Evolutionary conservation across 2,329 filamentous ascomycete species (phyloP).

Genomic region (Arthrobotrys pseudoclavata): DNA sequence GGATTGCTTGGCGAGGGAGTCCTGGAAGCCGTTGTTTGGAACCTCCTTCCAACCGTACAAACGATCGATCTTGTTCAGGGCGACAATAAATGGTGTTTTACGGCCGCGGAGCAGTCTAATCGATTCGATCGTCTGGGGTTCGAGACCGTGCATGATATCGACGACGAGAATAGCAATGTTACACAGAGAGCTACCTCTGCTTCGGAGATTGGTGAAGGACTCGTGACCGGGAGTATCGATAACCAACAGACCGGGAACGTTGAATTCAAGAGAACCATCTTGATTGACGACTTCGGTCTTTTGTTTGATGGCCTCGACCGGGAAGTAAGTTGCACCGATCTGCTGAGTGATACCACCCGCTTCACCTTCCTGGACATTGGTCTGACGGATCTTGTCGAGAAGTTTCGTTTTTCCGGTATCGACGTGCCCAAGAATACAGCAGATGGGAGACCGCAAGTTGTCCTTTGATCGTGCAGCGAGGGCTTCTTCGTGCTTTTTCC

Average conservation of each 20-base stretch:
- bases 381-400: slow-evolving; percentile 97
- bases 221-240: slow-evolving; percentile 99
- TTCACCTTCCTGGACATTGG: slow-evolving; percentile 98
- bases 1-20: slow-evolving; percentile 89
- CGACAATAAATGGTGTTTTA: slow-evolving; percentile 98
- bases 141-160: slow-evolving; percentile 99
- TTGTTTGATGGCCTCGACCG: slow-evolving; percentile 88
- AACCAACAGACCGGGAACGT: slow-evolving; percentile 93
- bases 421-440: slow-evolving; percentile 99
- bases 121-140: slow-evolving; percentile 96
- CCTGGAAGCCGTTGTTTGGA: slow-evolving; percentile 97
- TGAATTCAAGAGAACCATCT: slow-evolving; percentile 92
- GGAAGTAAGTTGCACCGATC: slow-evolving; percentile 99
- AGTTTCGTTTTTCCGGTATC: slow-evolving; percentile 99
- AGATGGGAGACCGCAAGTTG: slow-evolving; percentile 95
- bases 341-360: slow-evolving; percentile 99
- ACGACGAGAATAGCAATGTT: slow-evolving; percentile 99
- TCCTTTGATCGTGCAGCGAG: slow-evolving; percentile 92
- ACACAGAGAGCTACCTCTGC: slow-evolving; percentile 95
- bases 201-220: slow-evolving; percentile 98
- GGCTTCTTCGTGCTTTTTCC: slow-evolving; percentile 91
- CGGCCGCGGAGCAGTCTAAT: slow-evolving; percentile 93
- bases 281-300: slow-evolving; percentile 95
- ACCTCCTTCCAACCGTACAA: slow-evolving; percentile 99
- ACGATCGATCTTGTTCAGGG: slow-evolving; percentile 99